These are phyloP conservation scores for Styphnolobium japonicum DNA, from an alignment of 306 rosid genomes.

Conservation along the genomic window DNA sequence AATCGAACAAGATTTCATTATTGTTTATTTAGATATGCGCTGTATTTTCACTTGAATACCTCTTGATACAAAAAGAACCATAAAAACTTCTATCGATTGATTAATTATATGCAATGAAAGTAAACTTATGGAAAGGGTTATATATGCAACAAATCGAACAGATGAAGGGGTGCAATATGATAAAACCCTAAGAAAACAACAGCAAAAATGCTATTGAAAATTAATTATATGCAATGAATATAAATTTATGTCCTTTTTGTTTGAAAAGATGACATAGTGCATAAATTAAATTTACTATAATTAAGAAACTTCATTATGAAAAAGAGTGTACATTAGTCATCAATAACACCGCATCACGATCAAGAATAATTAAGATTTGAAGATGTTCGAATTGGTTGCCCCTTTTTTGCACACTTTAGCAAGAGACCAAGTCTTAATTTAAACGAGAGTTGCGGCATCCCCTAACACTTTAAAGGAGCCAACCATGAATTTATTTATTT, in stretches of 20 bases:
- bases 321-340: neutral
- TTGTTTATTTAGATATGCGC: neutral
- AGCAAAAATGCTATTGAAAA: too few relatives aligned
- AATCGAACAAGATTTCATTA: neutral
- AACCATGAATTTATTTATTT: neutral
- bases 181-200: too few relatives aligned
- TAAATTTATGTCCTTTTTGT: neutral
- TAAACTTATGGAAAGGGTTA: neutral
- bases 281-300: neutral
- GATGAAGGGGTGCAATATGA: too few relatives aligned
- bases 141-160: too few relatives aligned
- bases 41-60: neutral
- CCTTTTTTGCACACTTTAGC: too few relatives aligned
- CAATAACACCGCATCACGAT: too few relatives aligned
- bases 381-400: too few relatives aligned
- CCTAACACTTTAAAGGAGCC: neutral
- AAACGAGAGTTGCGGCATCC: neutral
- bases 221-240: too few relatives aligned
- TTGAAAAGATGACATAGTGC: neutral
- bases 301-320: too few relatives aligned
- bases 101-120: neutral
- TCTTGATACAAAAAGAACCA: neutral
- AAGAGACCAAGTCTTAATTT: neutral
- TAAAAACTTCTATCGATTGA: neutral
- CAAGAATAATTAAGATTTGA: too few relatives aligned